Base-by-base conservation (phyloP, 2,329 filamentous ascomycete genomes). In the Ascochyta rabiei region DNA sequence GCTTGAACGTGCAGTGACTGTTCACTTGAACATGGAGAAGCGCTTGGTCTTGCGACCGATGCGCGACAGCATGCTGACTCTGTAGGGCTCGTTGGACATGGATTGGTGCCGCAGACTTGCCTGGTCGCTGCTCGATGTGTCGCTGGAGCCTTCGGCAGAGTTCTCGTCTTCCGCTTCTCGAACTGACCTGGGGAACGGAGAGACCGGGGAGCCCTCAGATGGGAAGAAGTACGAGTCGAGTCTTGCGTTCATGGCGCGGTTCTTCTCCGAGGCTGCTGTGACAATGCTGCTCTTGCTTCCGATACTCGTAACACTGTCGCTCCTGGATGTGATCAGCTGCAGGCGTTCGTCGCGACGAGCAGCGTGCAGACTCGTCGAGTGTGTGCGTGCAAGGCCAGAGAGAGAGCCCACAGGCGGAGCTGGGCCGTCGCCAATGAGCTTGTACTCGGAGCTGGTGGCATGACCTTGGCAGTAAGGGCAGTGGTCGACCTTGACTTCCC, bases 391-490 rank as follows among this genome's bases (percentile, higher is more conserved):
- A 34, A 75, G 70, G 47, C 75, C 76, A 53, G 65, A 68, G 9
- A 68, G 62, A 21, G 65, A 67, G 57, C 79, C 79, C n/a, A 75
- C 63, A 24, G 72, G 64, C 35, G 74, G 74, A 41, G 69, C 69
- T 48, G 69, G 70, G 44, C 74, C 74, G 45, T 74, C 72, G 49
- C 74, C 74, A 40, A 81, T 77, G 42, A 81, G 75, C 30, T 76
- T 70, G 64, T 80, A 80, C 30, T 79, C 79, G n/a, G 76, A 73
- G 49, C 63, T 66, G 49, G 75, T 70, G 40, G 79, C 69, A 46
- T 75, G 68, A 33, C 70, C 70, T 37, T 70, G 64, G 66, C 80
- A 82, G 74, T 77, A 82, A 10, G 80, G 80, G 61, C 80, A 81
- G 60, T 72, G 72, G 43, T 77, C 73, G 56, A 73, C 75, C 57